Conservation (phyloP, 2,329 filamentous ascomycete genomes). For the Neocucurbitaria cava region DNA sequence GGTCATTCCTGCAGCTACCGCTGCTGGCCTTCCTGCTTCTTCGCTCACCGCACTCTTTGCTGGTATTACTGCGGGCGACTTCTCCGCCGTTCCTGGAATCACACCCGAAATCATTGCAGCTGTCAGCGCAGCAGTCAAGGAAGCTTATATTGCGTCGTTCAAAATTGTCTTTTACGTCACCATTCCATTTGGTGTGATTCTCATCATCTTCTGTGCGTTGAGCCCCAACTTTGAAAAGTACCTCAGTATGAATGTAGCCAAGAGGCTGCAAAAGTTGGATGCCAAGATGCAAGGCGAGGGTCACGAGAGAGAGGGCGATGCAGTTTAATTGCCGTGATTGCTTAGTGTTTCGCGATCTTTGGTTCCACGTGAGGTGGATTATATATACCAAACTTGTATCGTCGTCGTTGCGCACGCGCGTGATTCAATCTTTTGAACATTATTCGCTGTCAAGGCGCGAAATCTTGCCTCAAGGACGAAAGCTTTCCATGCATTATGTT, state of each 20-base stretch:
- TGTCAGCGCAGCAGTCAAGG: constrained; percentile 12
- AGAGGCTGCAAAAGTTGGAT: constrained; percentile 26
- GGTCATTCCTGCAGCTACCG: constrained; percentile 28
- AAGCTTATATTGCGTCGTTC: constrained; percentile 26
- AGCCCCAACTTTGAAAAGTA: constrained; percentile 34
- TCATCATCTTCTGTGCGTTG: constrained; percentile 20
- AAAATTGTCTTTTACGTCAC: constrained; percentile 31
- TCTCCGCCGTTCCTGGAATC: constrained; percentile 27
- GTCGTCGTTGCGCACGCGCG: no score
- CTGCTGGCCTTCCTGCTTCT: constrained; percentile 26
- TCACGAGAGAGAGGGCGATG: constrained; percentile 1
- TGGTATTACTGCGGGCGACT: constrained; percentile 27
- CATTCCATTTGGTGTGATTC: constrained; percentile 30
- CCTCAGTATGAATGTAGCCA: constrained; percentile 29
- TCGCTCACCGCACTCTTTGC: constrained; percentile 29
- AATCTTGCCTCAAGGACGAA: no score
- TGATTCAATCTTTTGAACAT: no score
- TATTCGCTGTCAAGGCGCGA: no score
- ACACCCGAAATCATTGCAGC: constrained; percentile 28
- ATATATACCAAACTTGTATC: no score
- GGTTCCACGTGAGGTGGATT: no score
- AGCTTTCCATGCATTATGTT: no score
- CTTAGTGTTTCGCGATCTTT: no score
- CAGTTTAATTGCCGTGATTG: background rate
- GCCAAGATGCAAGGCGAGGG: constrained; percentile 20